Evolutionary conservation across 2,329 filamentous ascomycete genomes (phyloP).

Genomic region (Furcasterigmium sp.): DNA sequence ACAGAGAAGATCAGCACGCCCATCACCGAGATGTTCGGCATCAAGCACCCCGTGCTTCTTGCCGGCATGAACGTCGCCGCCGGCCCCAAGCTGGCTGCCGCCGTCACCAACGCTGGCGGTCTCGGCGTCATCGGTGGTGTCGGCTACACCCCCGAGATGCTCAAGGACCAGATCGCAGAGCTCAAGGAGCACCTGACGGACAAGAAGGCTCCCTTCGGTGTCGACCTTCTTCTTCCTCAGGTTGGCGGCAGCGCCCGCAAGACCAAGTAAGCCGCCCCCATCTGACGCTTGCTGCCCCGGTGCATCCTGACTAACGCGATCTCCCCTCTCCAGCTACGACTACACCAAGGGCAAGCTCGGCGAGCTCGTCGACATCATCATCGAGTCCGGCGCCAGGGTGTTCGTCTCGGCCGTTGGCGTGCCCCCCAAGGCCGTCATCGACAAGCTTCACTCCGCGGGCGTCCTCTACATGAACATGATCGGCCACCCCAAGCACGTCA

Average conservation of each 20-base stretch:
- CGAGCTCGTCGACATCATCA: conserved; percentile 86
- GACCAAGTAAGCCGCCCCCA: conserved; percentile 60
- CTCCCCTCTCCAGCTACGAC: conserved; percentile 70
- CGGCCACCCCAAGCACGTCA: conserved; percentile 97
- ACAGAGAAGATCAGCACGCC: conserved; percentile 85
- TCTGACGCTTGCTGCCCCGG: neutral
- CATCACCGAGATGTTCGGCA: conserved; percentile 92
- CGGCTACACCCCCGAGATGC: conserved; percentile 95
- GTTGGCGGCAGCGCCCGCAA: conserved; percentile 91
- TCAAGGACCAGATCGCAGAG: conserved; percentile 89
- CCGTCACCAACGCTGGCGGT: conserved; percentile 94
- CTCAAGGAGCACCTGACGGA: conserved; percentile 82
- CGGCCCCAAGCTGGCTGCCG: conserved; percentile 90
- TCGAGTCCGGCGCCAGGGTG: conserved; percentile 83
- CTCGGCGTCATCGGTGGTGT: conserved; percentile 94
- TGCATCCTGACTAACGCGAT: neutral
- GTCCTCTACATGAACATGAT: conserved; percentile 99
- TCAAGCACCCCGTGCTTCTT: conserved; percentile 92
- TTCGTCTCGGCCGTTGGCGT: conserved; percentile 97
- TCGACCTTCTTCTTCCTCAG: conserved; percentile 89
- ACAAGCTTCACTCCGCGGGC: conserved; percentile 80
- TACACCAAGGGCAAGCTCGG: conserved; percentile 99
- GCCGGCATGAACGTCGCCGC: conserved; percentile 99
- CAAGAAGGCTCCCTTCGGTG: conserved; percentile 93
- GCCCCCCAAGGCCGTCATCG: conserved; percentile 81